phyloP scores from a whole-genome alignment of 176 grass and related monocot genomes.

The Oryza meridionalis region DNA sequence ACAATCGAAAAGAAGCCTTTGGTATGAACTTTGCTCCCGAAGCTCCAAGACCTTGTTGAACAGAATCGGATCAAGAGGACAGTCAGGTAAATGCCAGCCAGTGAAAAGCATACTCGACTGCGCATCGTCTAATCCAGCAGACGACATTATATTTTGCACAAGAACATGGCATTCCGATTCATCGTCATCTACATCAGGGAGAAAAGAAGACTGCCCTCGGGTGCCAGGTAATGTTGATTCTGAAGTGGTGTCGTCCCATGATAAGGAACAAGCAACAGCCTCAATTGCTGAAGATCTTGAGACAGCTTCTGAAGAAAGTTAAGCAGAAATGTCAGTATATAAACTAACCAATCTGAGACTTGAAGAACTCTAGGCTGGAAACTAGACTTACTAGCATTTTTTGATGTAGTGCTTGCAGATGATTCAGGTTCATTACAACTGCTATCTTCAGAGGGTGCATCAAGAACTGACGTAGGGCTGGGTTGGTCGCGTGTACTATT shows the following conservation, averaged over 20 bases:
- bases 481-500: slow-evolving; percentile 67
- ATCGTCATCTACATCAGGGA: slow-evolving; percentile 39
- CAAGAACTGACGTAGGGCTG: slow-evolving; percentile 89
- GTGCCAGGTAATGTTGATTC: slow-evolving; percentile 30
- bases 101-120: slow-evolving; percentile 41
- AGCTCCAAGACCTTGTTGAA: slow-evolving; percentile 61
- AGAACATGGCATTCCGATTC: slow-evolving; percentile 70
- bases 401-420: slow-evolving; percentile 42
- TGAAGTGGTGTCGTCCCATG: slow-evolving; percentile 59
- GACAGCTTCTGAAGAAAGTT: slow-evolving; percentile 39
- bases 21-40: slow-evolving; percentile 61
- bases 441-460: slow-evolving; percentile 71
- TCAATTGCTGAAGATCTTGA: slow-evolving; percentile 74
- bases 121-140: slow-evolving; percentile 52
- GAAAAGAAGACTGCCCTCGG: slow-evolving; percentile 4
- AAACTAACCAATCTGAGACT: slow-evolving; percentile 16
- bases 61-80: slow-evolving; percentile 67
- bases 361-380: background rate
- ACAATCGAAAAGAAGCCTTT: slow-evolving; percentile 75
- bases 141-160: slow-evolving; percentile 77
- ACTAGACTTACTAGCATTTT: slow-evolving; percentile 54
- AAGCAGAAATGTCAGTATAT: slow-evolving; percentile 6
- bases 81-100: slow-evolving; percentile 74
- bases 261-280: slow-evolving; percentile 61
- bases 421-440: slow-evolving; percentile 65